A percentile compares a stretch with the other conserved stretches of the same genome.
phyloP scores from a whole-genome alignment of 2,329 filamentous ascomycete species.

The Leptographium procerum region DNA sequence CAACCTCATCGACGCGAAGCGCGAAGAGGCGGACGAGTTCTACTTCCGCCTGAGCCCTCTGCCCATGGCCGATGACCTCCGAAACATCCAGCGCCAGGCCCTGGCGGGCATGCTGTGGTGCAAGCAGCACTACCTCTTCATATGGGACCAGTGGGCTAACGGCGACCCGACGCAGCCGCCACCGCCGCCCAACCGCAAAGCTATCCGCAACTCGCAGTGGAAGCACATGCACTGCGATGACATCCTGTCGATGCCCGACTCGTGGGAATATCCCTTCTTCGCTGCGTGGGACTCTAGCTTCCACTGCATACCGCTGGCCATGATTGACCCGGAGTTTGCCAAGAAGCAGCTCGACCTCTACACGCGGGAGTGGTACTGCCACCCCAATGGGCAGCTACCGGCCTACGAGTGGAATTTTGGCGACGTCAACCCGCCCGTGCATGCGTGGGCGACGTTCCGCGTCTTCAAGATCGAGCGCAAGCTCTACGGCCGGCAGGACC shows the following conservation, averaged over 20 bases:
- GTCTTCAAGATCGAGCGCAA: slow-evolving; percentile 98
- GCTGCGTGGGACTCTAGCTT: slow-evolving; percentile 96
- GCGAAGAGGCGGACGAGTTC: slow-evolving; percentile 89
- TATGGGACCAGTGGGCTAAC: slow-evolving; percentile 97
- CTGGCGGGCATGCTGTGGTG: slow-evolving; percentile 98
- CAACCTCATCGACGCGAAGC: slow-evolving; percentile 74
- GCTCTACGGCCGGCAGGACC: slow-evolving; percentile 85
- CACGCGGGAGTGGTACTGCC: slow-evolving; percentile 97
- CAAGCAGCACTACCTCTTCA: slow-evolving; percentile 92
- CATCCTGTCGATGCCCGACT: slow-evolving; percentile 94
- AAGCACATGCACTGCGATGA: slow-evolving; percentile 92
- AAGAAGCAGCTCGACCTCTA: slow-evolving; percentile 97
- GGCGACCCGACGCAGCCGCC: slow-evolving; percentile 82
- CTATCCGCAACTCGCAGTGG: slow-evolving; percentile 80
- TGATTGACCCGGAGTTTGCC: slow-evolving; percentile 95
- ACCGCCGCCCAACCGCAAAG: slow-evolving; percentile 68
- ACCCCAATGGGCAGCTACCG: slow-evolving; percentile 89
- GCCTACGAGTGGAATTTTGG: slow-evolving; percentile 96
- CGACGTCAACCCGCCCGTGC: slow-evolving; percentile 91
- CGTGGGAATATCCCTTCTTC: slow-evolving; percentile 98
- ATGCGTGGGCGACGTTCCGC: slow-evolving; percentile 91
- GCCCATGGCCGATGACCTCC: slow-evolving; percentile 84
- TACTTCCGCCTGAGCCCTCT: slow-evolving; percentile 88
- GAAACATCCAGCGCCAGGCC: slow-evolving; percentile 90
- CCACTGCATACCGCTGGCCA: slow-evolving; percentile 88